Percentiles rank a stretch among this genome's conserved stretches.
phyloP scores from a whole-genome alignment of 257 asterid species.

The Solanum pimpinellifolium region DNA sequence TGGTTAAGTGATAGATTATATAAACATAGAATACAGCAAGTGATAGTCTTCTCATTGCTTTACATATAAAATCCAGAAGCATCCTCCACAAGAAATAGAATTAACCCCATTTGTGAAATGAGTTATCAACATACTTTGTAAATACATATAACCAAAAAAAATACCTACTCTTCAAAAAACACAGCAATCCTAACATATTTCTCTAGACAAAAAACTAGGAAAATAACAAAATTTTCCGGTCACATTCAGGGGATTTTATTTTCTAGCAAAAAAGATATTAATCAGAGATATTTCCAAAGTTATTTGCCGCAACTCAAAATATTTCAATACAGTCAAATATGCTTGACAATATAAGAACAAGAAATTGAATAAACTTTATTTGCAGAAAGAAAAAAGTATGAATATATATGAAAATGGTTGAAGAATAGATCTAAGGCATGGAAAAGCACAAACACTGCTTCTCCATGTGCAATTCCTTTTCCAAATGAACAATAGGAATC shows the following conservation, averaged over 20 bases:
- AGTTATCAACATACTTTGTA: background rate
- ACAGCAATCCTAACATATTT: background rate
- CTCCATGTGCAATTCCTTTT: background rate
- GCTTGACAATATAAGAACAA: background rate
- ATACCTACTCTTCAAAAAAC: background rate
- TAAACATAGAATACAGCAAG: background rate
- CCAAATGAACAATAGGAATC: background rate
- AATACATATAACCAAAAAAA: background rate
- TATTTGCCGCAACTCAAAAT: background rate
- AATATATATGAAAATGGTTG: background rate
- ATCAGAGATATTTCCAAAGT: background rate
- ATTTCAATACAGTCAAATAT: no score
- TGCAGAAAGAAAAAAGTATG: background rate
- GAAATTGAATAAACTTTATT: background rate
- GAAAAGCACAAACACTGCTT: background rate
- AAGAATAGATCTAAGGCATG: background rate
- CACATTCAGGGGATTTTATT: background rate
- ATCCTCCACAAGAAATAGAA: background rate
- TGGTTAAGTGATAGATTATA: background rate
- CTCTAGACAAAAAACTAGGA: background rate
- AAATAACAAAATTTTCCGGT: background rate
- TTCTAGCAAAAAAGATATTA: background rate
- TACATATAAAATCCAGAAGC: background rate
- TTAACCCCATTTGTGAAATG: background rate
- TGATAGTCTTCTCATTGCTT: background rate